These are phyloP conservation scores for Gentiana macrophylla DNA, from an alignment of 257 asterid genomes.

Conservation along the genomic window DNA sequence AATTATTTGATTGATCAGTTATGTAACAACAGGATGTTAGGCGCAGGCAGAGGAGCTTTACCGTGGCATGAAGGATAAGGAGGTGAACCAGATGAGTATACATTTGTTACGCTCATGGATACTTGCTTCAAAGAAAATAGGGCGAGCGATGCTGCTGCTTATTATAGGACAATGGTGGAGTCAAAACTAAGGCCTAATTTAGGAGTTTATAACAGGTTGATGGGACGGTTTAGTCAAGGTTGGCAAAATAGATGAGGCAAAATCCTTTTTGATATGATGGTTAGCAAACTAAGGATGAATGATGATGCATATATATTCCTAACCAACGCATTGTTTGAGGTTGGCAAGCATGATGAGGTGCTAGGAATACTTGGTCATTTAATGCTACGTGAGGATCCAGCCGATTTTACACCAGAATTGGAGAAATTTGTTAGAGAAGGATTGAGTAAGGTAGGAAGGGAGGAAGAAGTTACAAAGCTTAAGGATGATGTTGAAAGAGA, in stretches of 20 bases:
- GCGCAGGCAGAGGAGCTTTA: conserved; percentile 74
- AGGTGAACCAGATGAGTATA: conserved; percentile 70
- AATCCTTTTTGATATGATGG: conserved; percentile 78
- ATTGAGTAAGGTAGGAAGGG: conserved; percentile 59
- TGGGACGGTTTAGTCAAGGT: conserved; percentile 74
- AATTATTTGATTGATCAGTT: conserved; percentile 74
- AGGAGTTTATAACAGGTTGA: conserved; percentile 53
- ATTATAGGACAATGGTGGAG: conserved; percentile 79
- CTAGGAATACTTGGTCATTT: conserved; percentile 54
- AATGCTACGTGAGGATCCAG: conserved; percentile 73
- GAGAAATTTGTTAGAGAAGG: conserved; percentile 63
- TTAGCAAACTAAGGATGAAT: conserved; percentile 70
- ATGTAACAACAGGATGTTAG: conserved; percentile 56
- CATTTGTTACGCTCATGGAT: conserved; percentile 71
- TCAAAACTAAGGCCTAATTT: conserved; percentile 73
- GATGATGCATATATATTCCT: conserved; percentile 73
- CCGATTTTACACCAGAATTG: conserved; percentile 65
- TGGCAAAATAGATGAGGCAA: conserved; percentile 75
- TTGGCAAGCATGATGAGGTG: conserved; percentile 66
- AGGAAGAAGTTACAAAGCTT: conserved; percentile 60
- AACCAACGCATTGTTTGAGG: conserved; percentile 51
- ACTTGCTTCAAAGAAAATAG: conserved; percentile 69
- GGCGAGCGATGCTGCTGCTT: conserved; percentile 66
- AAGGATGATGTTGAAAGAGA: conserved; percentile 56
- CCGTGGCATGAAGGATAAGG: conserved; percentile 53